Conservation (phyloP, 352 stramenopile species). For the Phytophthora brassicae region DNA sequence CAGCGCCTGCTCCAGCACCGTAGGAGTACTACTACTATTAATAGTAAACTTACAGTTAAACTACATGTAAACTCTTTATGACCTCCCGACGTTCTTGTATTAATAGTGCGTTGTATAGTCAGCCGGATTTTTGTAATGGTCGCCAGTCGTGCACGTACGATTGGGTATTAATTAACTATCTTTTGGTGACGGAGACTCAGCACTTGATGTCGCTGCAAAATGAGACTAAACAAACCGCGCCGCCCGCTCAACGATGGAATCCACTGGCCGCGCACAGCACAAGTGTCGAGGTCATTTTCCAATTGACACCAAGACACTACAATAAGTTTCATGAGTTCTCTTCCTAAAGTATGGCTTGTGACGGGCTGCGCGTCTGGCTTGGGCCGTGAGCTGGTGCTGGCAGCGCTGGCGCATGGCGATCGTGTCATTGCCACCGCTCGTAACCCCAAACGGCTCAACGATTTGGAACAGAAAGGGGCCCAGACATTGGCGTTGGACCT, state of each 20-base stretch:
- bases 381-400: constrained; percentile 35
- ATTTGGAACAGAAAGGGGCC: constrained; percentile 33
- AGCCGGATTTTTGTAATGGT: no score
- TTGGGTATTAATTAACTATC: constrained; percentile 28
- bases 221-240: constrained; percentile 18
- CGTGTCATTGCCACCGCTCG: constrained; percentile 45
- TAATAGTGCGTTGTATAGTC: no score
- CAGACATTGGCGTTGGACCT: constrained; percentile 39
- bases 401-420: constrained; percentile 33
- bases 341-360: constrained; percentile 43
- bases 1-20: constrained; percentile 24
- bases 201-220: constrained; percentile 17
- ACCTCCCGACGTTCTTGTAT: no score
- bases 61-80: no score
- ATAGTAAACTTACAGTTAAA: no score
- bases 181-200: constrained; percentile 23
- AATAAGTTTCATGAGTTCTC: constrained; percentile 10
- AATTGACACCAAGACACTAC: neutral
- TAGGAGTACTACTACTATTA: no score
- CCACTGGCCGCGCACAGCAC: neutral
- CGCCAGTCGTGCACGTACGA: constrained; percentile 11
- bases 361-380: constrained; percentile 45
- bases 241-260: neutral
- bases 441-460: constrained; percentile 21
- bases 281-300: constrained; percentile 8